Base-by-base conservation (phyloP, 2,329 filamentous ascomycete species). In the Paecilomyces fulvus region DNA sequence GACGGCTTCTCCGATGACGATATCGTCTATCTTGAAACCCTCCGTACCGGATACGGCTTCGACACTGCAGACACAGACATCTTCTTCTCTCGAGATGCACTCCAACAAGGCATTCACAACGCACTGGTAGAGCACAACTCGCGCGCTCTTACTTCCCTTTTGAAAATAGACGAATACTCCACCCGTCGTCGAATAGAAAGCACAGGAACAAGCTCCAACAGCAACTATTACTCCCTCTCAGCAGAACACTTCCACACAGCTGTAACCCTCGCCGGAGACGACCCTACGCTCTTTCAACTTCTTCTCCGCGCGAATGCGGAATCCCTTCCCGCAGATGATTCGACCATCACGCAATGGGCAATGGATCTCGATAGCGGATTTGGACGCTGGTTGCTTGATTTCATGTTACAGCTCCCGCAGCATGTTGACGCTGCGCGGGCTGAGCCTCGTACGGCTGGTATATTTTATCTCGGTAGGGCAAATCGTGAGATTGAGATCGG, bases 21-120 rank as follows among this genome's bases (percentile, higher is more conserved):
- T 21, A 54, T 73, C 3, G 56, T 55, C 3, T 66, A 71, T 31
- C 65, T 77, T 1, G 70, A 74, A 56, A 65, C 70, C 51, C 61
- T 77, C 21, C 72, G 72, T 12, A 52, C 68, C 25, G 64, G 66
- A 17, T 65, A 67, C 56, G 65, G 65, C 0, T 65, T 64, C 23
- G 60, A 58, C 20, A 56, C 61, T 43, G 25, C 60, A 10, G 37
- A 53, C 46, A 55, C 55, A 14, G 54, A 62, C 33, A 52, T 65
- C 51, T 25, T 56, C 11, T 60, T 75, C 8, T 69, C 74, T 3
- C 67, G 64, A 1, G 60, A 63, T 2, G 65, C 65, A 0, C 57
- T 75, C 2, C 71, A 75, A n/a, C 58, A 70, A 28, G 75, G 76
- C 8, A 70, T 78, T 51, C 64, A 66, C 25, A 67, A 64, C 3